A percentile compares a stretch with the other conserved stretches of the same genome.
Evolutionary conservation across 2,329 filamentous ascomycete genomes (phyloP).

Genomic region (Cryphonectria nitschkei): DNA sequence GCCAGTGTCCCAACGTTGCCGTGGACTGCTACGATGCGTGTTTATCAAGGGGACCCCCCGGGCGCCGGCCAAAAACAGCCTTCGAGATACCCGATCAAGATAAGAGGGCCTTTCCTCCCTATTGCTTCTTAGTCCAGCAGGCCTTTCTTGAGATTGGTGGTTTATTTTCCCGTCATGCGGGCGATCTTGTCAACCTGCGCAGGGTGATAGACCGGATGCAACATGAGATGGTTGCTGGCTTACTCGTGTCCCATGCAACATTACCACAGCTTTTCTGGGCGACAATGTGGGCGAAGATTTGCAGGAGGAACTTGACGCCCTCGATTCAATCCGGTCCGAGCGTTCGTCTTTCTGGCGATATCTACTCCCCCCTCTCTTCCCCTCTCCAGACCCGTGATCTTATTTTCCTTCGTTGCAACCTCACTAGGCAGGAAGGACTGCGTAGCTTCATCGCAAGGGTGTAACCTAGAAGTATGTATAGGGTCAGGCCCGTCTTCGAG

Average conservation of each 20-base stretch:
- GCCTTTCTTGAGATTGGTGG: neutral
- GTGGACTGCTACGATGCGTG: neutral
- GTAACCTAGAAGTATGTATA: neutral
- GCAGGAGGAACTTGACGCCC: neutral
- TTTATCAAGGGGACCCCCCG: neutral
- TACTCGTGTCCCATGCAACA: slow-evolving; percentile 4
- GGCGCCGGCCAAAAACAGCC: neutral
- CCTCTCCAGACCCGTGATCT: neutral
- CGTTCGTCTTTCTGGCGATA: neutral
- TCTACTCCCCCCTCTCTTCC: neutral
- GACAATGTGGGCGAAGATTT: neutral
- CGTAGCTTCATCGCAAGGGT: neutral
- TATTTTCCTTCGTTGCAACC: neutral
- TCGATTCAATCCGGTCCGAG: neutral
- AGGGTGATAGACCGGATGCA: slow-evolving; percentile 9
- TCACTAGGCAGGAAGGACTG: neutral
- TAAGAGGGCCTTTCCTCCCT: neutral
- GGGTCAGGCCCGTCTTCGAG: neutral
- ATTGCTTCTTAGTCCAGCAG: neutral
- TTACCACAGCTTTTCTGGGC: neutral
- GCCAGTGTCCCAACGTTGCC: too few species aligned
- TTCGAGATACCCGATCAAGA: neutral
- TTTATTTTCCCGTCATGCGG: neutral
- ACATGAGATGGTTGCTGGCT: slow-evolving; percentile 3
- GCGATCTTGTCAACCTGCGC: slow-evolving; percentile 5